phyloP scores from a whole-genome alignment of 176 grass and related monocot species.

The Stipa capillata region DNA sequence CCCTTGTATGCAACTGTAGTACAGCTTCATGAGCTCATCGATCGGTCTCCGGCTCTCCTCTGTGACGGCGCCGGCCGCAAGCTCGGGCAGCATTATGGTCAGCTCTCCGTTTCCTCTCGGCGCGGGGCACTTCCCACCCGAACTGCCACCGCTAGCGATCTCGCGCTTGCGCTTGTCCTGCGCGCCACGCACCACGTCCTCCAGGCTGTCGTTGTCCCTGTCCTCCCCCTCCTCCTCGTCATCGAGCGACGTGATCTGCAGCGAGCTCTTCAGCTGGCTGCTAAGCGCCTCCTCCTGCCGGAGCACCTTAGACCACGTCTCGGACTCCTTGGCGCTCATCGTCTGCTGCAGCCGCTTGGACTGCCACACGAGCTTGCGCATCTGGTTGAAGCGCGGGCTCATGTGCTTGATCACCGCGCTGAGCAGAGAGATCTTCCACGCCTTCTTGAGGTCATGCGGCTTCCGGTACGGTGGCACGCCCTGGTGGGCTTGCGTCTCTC shows the following conservation, averaged over 20 bases:
- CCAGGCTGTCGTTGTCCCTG: background rate
- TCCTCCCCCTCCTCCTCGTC: background rate
- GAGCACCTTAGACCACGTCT: constrained; percentile 53
- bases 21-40: constrained; percentile 30
- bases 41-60: background rate
- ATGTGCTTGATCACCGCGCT: constrained; percentile 81
- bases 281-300: constrained; percentile 46
- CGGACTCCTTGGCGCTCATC: constrained; percentile 59
- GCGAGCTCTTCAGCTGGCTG: background rate
- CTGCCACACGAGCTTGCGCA: constrained; percentile 65
- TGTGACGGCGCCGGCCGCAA: background rate
- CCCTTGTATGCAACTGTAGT: constrained; percentile 2
- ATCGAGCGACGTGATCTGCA: constrained; percentile 21
- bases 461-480: constrained; percentile 69
- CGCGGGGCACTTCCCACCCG: background rate
- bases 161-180: constrained; percentile 42
- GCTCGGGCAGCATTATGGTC: background rate
- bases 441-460: constrained; percentile 84
- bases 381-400: constrained; percentile 49
- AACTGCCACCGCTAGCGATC: background rate
- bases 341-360: constrained; percentile 62
- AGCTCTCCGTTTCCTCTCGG: background rate
- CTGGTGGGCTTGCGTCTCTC: constrained; percentile 37
- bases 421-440: constrained; percentile 64
- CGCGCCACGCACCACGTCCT: background rate